Evolutionary conservation across 164 flowering plant genomes (phyloP), one percentile per base, ranked within the genome.

Genomic region (Tinospora cordifolia): DNA sequence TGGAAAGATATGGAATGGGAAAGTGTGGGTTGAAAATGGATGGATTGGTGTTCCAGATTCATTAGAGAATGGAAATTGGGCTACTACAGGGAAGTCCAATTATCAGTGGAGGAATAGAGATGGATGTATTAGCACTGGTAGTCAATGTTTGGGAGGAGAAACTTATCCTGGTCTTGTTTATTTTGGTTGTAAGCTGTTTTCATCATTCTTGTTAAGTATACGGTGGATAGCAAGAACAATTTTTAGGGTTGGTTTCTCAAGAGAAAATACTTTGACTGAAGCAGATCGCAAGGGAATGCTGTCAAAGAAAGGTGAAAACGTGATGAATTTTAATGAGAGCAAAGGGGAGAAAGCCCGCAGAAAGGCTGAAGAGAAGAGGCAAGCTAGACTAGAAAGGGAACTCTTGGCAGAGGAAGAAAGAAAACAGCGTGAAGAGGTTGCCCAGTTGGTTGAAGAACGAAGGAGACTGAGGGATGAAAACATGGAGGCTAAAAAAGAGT

Each of bases 301-400:
- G 69, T 78, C 83, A 22, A 84, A 81, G 76, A 82, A 83, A 69
- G 87, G 83, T 66, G 97, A 91, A 71, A 85, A 83, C 86, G 96
- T 87, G 21, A 67, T 44, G 0, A 80, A 75, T 73, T 76, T 73
- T 67, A 75, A 78, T 54, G 94, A 91, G 81, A 93, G 93, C 75
- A 87, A 81, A 83, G 88, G 82, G 27, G 97, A 91, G 77, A 90
- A 88, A 77, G 97, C 98, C 24, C 90, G 95, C 8, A 81, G 97
- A 75, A 93, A 93, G 80, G 97, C 98, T 72, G 98, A 93, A 79
- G 98, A 93, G 82, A 93, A 84, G 83, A 86, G 92, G 75, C 94
- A 85, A 63, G 98, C 98, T 79, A 89, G 97, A 81, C 67, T 91
- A 78, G 97, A 90, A 81, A 93, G 80, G 80, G 98, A 93, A 75